Base-by-base conservation (phyloP, 2,329 filamentous ascomycete genomes). In the Penicillium rolfsii region DNA sequence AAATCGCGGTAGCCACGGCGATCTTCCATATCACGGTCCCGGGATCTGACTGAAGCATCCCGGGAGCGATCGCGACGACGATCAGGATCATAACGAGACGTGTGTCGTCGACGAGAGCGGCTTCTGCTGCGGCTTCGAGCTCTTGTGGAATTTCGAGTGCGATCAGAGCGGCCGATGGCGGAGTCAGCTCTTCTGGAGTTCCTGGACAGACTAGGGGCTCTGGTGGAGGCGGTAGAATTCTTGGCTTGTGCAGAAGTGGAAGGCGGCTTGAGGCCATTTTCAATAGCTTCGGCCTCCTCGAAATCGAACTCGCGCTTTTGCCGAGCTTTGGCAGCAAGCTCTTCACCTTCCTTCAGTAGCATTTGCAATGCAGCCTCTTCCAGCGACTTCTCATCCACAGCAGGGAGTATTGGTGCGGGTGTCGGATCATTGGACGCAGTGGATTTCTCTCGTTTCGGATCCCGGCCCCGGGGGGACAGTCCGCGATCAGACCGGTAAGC, bases 361-460 rank as follows among this genome's bases (percentile, higher is more conserved):
- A 82, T 70, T 59, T 84, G 79, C 55, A 86, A 74, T 11, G 84
- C 84, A 40, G 82, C 78, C 63, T 84, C 81, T 67, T 86, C 84
- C 49, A 87, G 70, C 19, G 82, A 79, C 70, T 85, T 84, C 60
- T 85, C 83, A 59, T 81, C 79, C 52, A 84, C 79, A 9, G 74
- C 74, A 2, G 67, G 58, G 30, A 62, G 56, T 40, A 62, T 59
- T 45, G 69, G 64, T 3, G 72, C 68, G n/a, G 70, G 70, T 2
- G 73, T 73, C 4, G 73, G 70, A 33, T 74, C 71, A 62, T 76
- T 77, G 2, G 74, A 71, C 4, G 73, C 69, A 35, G 67, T 61
- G 14, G 74, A 71, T 49, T 69, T 74, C 26, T 75, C 74, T 52
- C 65, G 66, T 58, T 70, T 74, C 4, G 71, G 68, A 30, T 75